Evolutionary conservation across 768 basidiomycete genomes (phyloP).

Genomic region (Calvatia gigantea): DNA sequence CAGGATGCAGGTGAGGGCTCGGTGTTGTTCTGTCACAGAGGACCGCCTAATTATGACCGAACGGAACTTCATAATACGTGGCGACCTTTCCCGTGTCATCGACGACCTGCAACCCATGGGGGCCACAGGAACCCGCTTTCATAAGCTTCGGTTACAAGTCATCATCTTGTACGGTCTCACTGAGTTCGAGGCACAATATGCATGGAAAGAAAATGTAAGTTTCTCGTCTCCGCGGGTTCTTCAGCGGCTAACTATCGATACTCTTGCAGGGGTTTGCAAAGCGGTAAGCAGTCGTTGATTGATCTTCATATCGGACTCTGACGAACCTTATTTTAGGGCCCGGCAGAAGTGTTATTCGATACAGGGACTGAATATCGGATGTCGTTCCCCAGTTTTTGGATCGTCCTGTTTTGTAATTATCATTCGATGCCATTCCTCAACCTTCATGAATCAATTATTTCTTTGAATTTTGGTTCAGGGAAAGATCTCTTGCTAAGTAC

Average conservation of each 20-base stretch:
- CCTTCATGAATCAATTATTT: too few species aligned
- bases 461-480: too few species aligned
- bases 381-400: too few species aligned
- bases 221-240: neutral
- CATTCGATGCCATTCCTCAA: too few species aligned
- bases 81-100: constrained; percentile 16
- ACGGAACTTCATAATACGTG: constrained; percentile 20
- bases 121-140: constrained; percentile 14
- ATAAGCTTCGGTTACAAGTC: constrained; percentile 29
- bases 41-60: neutral
- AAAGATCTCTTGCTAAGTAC: too few species aligned
- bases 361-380: neutral
- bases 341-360: neutral
- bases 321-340: neutral
- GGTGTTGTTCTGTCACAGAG: neutral
- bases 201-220: constrained; percentile 39
- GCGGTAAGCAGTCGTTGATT: constrained; percentile 5
- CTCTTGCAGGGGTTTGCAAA: constrained; percentile 12
- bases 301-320: neutral
- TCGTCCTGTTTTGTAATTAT: too few species aligned
- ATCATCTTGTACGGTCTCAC: constrained; percentile 41
- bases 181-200: constrained; percentile 41
- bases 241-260: neutral
- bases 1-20: constrained; percentile 16
- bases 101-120: neutral